Base-by-base conservation (phyloP, 2,329 filamentous ascomycete genomes). In the Microcyclospora tardicrescens region DNA sequence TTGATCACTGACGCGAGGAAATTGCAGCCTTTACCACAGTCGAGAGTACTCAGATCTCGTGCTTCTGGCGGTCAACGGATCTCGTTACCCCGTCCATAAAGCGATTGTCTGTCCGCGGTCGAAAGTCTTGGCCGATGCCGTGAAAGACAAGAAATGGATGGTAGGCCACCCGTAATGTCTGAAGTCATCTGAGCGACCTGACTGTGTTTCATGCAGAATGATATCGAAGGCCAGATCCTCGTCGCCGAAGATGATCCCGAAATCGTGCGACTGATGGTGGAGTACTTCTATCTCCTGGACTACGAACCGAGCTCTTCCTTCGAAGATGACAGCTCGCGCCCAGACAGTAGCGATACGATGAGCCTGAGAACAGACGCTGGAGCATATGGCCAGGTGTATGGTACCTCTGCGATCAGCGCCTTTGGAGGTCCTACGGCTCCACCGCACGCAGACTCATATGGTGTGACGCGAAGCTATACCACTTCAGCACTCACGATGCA, bases 211-310 rank as follows among this genome's bases (percentile, higher is more conserved):
- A 6, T n/a, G 30, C 29, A 54, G 51, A 46, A 49, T 16, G 42
- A 41, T n/a, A 40, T 43, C 12, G 39, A 48, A 38, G 46, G 48
- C 11, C 47, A 52, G 16, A 40, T 54, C 16, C 32, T 32, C 10
- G 33, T 54, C 6, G 32, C 42, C n/a, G 47, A 52, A 16, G 49
- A 54, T 15, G 46, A 51, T 15, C 36, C 43, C 6, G 50, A 50
- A 36, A 38, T 52, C 24, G 43, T 53, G 15, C 28, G 45, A n/a
- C 40, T 51, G 2, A 33, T 53, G 5, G 37, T 53, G 29, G 49
- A 53, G 33, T 51, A 53, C 39, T 44, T 53, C 24, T 54, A 51
- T 36, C 36, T 49, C 10, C 45, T 53, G 9, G 48, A 53, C 43
- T 53, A 51, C 37, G 43, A 48, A 8, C 45, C 51, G 16, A 32